These are phyloP conservation scores for Blastobotrys mokoenaii DNA, from an alignment of 805 yeast species.

Conservation along the genomic window DNA sequence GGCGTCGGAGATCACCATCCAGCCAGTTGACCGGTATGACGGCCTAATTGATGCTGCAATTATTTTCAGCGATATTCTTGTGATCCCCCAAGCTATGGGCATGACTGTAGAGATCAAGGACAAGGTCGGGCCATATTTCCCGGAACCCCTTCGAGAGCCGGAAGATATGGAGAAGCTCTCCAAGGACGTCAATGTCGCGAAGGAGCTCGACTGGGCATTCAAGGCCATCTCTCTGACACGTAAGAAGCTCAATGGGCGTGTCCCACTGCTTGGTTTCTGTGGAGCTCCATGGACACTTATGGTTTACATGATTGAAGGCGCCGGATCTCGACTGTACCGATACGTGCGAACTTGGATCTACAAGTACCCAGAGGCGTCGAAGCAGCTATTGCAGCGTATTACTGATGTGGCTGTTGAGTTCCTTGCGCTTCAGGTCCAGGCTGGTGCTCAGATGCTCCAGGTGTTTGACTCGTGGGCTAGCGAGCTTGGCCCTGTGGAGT, in stretches of 20 bases:
- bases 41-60: constrained; percentile 95
- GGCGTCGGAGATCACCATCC: constrained; percentile 90
- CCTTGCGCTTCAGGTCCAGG: constrained; percentile 86
- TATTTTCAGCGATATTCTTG: constrained; percentile 90
- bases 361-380: constrained; percentile 64
- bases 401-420: constrained; percentile 89
- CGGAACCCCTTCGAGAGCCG: constrained; percentile 72
- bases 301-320: constrained; percentile 97
- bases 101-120: constrained; percentile 90
- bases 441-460: constrained; percentile 97
- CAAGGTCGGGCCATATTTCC: constrained; percentile 90
- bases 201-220: constrained; percentile 89
- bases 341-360: constrained; percentile 90
- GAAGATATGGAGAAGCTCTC: constrained; percentile 47
- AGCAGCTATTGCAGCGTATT: constrained; percentile 60
- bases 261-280: constrained; percentile 88
- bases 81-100: constrained; percentile 97
- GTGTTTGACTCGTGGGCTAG: constrained; percentile 98
- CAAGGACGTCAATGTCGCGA: constrained; percentile 56
- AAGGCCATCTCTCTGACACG: constrained; percentile 90
- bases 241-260: constrained; percentile 75
- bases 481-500: constrained; percentile 85
- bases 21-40: constrained; percentile 83
- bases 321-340: constrained; percentile 85
- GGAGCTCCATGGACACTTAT: constrained; percentile 98